Evolutionary conservation across 2,329 filamentous ascomycete species (phyloP).

Genomic region (Aureobasidium sp.): DNA sequence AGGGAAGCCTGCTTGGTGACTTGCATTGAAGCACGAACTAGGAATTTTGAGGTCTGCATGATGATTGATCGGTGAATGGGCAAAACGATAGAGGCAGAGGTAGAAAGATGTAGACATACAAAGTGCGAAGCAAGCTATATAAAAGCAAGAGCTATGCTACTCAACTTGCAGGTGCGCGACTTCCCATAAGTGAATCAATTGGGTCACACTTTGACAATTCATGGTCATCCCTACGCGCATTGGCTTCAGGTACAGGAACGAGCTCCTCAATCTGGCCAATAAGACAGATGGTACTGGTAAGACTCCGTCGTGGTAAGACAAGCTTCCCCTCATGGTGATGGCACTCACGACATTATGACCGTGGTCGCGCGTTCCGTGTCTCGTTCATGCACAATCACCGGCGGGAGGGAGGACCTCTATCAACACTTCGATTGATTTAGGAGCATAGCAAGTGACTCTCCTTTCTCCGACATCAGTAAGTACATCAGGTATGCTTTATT

Average conservation of each 20-base stretch:
- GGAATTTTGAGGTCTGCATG: constrained; percentile 6
- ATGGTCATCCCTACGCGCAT: neutral
- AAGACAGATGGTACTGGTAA: neutral
- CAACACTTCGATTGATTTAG: neutral
- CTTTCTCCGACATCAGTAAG: neutral
- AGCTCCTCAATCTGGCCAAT: neutral
- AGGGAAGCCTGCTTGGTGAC: neutral
- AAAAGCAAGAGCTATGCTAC: neutral
- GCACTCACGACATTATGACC: constrained; percentile 10
- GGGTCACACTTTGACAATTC: neutral
- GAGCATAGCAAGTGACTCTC: neutral
- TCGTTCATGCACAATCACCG: neutral
- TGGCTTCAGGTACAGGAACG: neutral
- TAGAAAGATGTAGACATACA: neutral
- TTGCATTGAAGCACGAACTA: neutral
- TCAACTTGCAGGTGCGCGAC: neutral
- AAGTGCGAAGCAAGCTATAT: neutral
- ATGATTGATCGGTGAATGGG: neutral
- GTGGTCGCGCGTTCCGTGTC: neutral
- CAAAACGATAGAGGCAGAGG: neutral
- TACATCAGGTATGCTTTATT: neutral
- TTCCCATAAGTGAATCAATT: neutral
- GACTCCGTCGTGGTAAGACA: neutral
- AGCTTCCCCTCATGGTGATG: neutral
- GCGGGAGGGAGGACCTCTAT: neutral